Conservation (phyloP, 2,329 filamentous ascomycete species). For the Aspergillus luchuensis region DNA sequence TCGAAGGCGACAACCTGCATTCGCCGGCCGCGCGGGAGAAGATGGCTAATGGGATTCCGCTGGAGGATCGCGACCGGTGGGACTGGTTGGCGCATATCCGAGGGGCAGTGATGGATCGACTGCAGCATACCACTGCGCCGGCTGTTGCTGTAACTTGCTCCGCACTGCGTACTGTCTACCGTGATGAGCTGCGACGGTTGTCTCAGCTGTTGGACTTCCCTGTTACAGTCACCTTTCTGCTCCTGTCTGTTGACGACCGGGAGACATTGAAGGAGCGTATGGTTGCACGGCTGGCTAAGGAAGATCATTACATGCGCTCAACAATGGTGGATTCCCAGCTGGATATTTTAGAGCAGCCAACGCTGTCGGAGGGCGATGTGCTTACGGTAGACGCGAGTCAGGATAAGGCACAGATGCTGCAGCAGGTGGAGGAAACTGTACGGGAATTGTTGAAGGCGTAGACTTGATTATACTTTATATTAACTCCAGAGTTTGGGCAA, state of each 20-base stretch:
- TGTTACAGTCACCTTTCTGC: slow-evolving; percentile 42
- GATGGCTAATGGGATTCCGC: slow-evolving; percentile 53
- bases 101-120: slow-evolving; percentile 23
- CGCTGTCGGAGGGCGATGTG: slow-evolving; percentile 39
- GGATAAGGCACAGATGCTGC: slow-evolving; percentile 13
- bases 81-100: slow-evolving; percentile 50
- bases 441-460: neutral
- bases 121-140: slow-evolving; percentile 13
- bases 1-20: slow-evolving; percentile 58
- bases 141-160: slow-evolving; percentile 57
- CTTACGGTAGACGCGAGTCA: slow-evolving; percentile 17
- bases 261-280: slow-evolving; percentile 51
- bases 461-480: neutral
- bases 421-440: slow-evolving; percentile 10
- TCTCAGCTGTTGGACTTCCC: slow-evolving; percentile 23
- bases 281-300: slow-evolving; percentile 33
- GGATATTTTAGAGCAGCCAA: slow-evolving; percentile 51
- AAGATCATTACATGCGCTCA: slow-evolving; percentile 58
- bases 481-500: too few species aligned
- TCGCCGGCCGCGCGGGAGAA: slow-evolving; percentile 53
- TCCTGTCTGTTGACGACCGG: slow-evolving; percentile 28
- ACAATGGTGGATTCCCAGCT: slow-evolving; percentile 57
- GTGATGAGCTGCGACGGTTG: slow-evolving; percentile 54
- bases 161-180: slow-evolving; percentile 56
- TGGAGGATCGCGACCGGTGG: slow-evolving; percentile 57